Percentiles rank a stretch among this genome's conserved stretches.
Evolutionary conservation across 352 stramenopile genomes (phyloP).

Genomic region (Globisporangium acanthophoron): DNA sequence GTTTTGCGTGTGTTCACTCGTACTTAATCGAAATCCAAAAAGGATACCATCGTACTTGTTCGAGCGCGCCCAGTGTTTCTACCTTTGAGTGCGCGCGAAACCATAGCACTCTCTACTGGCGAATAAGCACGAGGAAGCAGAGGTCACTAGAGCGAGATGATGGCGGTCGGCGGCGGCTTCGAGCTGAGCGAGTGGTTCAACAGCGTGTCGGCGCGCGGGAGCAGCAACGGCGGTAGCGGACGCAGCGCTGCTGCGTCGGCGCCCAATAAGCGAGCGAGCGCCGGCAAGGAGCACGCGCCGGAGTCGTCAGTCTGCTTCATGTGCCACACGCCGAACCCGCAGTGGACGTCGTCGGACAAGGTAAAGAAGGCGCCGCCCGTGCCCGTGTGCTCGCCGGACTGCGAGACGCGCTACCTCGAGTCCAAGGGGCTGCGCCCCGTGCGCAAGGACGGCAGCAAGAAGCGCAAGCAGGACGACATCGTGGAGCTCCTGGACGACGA

Average conservation of each 20-base stretch:
- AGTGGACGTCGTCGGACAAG: constrained; percentile 62
- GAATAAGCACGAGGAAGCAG: too few species aligned
- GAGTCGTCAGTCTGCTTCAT: constrained; percentile 39
- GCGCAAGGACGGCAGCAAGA: constrained; percentile 12
- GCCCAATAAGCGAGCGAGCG: constrained; percentile 24
- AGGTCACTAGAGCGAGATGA: constrained; percentile 2
- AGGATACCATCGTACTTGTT: too few species aligned
- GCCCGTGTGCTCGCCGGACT: constrained; percentile 49
- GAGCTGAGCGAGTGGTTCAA: constrained; percentile 85
- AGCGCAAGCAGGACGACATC: constrained; percentile 7
- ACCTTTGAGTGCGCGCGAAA: too few species aligned
- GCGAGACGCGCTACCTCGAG: constrained; percentile 51
- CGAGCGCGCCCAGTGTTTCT: too few species aligned
- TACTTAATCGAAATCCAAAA: too few species aligned
- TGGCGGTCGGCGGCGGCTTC: constrained; percentile 53
- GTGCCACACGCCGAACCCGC: constrained; percentile 49
- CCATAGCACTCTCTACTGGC: too few species aligned
- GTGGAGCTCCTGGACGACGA: constrained; percentile 8
- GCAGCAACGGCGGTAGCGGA: constrained; percentile 9
- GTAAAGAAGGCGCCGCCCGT: constrained; percentile 48
- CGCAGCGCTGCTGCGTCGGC: constrained; percentile 18
- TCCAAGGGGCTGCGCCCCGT: constrained; percentile 39
- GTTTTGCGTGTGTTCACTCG: too few species aligned
- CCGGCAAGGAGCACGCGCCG: constrained; percentile 4
- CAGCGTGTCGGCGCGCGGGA: constrained; percentile 13